Evolutionary conservation across 176 grass and related monocot genomes (phyloP), one percentile per base, ranked within the genome.

Genomic region (Juncus inflexus): DNA sequence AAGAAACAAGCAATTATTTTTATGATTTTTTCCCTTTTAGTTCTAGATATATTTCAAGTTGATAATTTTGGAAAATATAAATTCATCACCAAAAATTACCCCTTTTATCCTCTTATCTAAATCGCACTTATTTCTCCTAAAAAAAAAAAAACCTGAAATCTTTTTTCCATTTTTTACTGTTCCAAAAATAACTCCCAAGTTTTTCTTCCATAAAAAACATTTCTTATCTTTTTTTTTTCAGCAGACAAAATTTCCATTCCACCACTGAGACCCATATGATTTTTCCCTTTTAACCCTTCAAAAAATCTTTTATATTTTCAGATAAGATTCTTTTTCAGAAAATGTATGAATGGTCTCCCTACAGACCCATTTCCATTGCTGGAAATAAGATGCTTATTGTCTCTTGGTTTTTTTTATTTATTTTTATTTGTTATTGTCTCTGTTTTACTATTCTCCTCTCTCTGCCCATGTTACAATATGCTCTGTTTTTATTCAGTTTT

Each of bases 301-400:
- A 67, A 67, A 67, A 40, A 65, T 63, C 70, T 43, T 43, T 28
- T 28, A 28, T 28, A 28, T 69, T 77, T 79, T 74, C 69, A 83
- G 72, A 83, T 67, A 76, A 83, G 79, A 86, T 95, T 89, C 85
- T 74, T 83, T 73, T 63, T 83, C 77, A 65, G 74, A 75, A 72
- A 50, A 63, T 90, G 85, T 95, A 78, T 65, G 76, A 82, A 73
- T 83, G 86, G 83, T 95, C 90, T 83, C 90, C 83, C 90, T 83
- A 84, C 86, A 77, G 10, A 28, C 76, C 80, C 67, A 70, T 61
- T 83, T 77, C 69, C 81, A 76, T 78, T 78, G 79, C 75, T 63
- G 78, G 61, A 64, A 14, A 60, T 77, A 90, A 79, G 84, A 95
- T 90, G 87, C 86, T 52, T 19, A 40, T 45, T 90, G 90, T 86